Base-by-base conservation (phyloP, 2,329 filamentous ascomycete species). In the Ceratocystis ficicola region DNA sequence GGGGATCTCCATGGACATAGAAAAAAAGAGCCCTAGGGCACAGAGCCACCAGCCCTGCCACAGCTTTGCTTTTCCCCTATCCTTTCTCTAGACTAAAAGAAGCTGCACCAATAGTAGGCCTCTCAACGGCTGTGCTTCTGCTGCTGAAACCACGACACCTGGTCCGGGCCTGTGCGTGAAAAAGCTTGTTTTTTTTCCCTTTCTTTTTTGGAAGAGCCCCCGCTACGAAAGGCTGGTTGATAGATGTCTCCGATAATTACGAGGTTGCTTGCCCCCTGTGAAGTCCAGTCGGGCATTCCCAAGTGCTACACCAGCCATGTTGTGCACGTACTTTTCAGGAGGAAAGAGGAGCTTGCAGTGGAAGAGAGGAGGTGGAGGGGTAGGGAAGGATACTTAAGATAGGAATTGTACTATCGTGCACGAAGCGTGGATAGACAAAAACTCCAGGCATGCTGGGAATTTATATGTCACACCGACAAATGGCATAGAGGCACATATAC, bases 111-210 rank as follows among this genome's bases (percentile, higher is more conserved):
- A 57, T 57, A 57, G 28, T 6, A 57, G 52, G 52, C 52, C 52
- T 57, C 52, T 57, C 52, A 57, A 30, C 52, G 52, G 52, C 52
- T 57, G 25, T 57, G 52, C 15, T 30, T 3, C 5, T 25, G 28
- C 52, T 22, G 17, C 55, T 59, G 55, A 59, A 59, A 59, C 55
- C 28, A 59, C 25, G 55, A 59, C 55, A 59, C 28, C 55, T 59
- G 8, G 28, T 32, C 28, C 25, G 4, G 28, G 55, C 30, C 55
- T 28, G 28, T 59, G 55, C 55, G 6, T 59, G 30, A 10, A 59
- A 41, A 59, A 59, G 55, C 55, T 59, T 59, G 55, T 32, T 30
- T 15, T 36, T 57, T 36, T 59, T 32, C 36, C 6, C 12, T n/a
- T 22, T 30, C 6, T 7, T n/a, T 22, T 59, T 57, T 32, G 15